Evolutionary conservation across 345 rosid genomes (phyloP).

Genomic region (Crucihimalaya himalaica): DNA sequence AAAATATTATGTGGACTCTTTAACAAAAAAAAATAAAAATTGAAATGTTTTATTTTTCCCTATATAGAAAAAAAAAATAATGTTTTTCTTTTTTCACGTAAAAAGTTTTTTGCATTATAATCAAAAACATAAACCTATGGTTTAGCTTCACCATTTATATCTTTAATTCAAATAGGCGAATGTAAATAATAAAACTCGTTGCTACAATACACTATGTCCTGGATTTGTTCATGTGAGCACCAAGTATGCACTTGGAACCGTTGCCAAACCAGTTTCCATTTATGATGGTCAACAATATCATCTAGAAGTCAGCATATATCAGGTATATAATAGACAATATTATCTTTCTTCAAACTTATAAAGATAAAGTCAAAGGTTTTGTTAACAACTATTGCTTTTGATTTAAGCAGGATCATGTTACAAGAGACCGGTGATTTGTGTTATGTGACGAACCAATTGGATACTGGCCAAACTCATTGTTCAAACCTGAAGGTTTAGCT

Average conservation of each 20-base stretch:
- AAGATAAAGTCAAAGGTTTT: background rate
- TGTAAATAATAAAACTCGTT: slow-evolving; percentile 15
- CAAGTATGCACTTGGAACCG: background rate
- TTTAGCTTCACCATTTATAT: background rate
- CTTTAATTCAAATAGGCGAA: background rate
- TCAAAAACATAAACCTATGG: too few relatives aligned
- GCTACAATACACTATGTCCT: slow-evolving; percentile 23
- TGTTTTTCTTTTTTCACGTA: too few relatives aligned
- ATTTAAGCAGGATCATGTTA: slow-evolving; percentile 9
- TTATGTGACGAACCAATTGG: background rate
- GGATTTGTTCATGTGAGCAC: slow-evolving; percentile 32
- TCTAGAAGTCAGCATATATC: slow-evolving; percentile 6
- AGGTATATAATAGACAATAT: background rate
- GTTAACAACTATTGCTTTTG: background rate
- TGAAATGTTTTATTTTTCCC: too few relatives aligned
- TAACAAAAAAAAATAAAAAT: too few relatives aligned
- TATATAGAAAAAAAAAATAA: too few relatives aligned
- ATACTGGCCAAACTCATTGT: slow-evolving; percentile 31
- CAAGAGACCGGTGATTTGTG: slow-evolving; percentile 28
- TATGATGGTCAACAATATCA: slow-evolving; percentile 29
- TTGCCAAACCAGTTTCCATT: background rate
- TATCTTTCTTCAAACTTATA: background rate
- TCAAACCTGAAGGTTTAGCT: background rate
- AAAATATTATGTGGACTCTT: too few relatives aligned
- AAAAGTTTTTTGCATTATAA: too few relatives aligned